A percentile compares a stretch with the other conserved stretches of the same genome.
Conservation (phyloP, 192 early-diverging fungal genomes). For the Linnemannia exigua region DNA sequence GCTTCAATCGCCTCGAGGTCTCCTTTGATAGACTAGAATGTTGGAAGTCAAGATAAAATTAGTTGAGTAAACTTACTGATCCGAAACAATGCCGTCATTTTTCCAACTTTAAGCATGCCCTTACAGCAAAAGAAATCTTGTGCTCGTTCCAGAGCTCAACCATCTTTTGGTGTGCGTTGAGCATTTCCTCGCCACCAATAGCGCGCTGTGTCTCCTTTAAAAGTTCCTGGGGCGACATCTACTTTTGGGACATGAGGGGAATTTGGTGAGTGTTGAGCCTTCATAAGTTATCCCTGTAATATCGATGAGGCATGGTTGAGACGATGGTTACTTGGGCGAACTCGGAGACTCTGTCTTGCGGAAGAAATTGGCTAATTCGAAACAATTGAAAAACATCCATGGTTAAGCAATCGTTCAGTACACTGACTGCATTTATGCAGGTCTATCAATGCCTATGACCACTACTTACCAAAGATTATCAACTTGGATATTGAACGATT, state of each 20-base stretch:
- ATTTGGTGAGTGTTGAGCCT: no score
- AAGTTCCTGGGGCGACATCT: constrained; percentile 84
- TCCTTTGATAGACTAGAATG: constrained; percentile 60
- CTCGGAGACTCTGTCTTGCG: constrained; percentile 94
- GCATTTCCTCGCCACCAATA: constrained; percentile 77
- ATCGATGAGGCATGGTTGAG: not conserved
- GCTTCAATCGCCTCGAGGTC: constrained; percentile 70
- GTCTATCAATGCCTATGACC: not conserved
- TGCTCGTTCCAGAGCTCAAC: constrained; percentile 69
- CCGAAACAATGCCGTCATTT: not conserved
- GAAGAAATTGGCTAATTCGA: constrained; percentile 87
- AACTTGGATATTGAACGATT: constrained; percentile 87
- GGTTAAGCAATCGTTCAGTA: not conserved
- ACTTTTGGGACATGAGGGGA: not conserved
- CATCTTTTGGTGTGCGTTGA: constrained; percentile 77
- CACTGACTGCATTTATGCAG: not conserved
- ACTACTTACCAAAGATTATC: constrained; percentile 89
- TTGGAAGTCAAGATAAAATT: not conserved
- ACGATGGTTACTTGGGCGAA: constrained; percentile 80
- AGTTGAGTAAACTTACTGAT: not conserved
- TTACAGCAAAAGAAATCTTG: constrained; percentile 60
- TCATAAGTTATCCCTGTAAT: not conserved
- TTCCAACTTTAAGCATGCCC: not conserved
- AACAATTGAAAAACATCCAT: not conserved
- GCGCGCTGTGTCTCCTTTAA: constrained; percentile 90